Percentiles rank a stretch among this genome's conserved stretches.
Conservation (phyloP, 2,329 filamentous ascomycete genomes). For the Calonectria fujianensis region DNA sequence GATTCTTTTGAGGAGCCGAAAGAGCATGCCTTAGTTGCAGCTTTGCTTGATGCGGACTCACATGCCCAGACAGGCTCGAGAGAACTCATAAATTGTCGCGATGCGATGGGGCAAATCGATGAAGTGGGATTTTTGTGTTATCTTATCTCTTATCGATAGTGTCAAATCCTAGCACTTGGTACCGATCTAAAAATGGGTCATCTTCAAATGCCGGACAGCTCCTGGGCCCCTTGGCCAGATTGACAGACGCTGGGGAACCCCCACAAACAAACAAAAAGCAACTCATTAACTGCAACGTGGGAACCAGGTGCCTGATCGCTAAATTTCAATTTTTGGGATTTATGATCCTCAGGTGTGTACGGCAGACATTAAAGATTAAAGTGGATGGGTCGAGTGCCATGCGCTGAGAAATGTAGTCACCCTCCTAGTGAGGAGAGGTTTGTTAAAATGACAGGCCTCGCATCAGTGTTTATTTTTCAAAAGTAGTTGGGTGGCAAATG, state of each 20-base stretch:
- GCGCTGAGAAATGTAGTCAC: not conserved
- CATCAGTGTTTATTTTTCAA: conserved; percentile 1
- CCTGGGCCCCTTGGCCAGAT: conserved; percentile 5
- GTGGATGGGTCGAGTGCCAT: not conserved
- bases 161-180: not conserved
- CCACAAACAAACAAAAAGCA: conserved; percentile 35
- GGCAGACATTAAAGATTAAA: not conserved
- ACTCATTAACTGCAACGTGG: conserved; percentile 24
- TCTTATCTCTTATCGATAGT: conserved; percentile 54
- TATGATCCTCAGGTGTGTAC: not conserved
- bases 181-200: conserved; percentile 12
- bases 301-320: conserved; percentile 4
- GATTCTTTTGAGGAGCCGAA: conserved; percentile 64
- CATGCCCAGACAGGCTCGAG: conserved; percentile 24
- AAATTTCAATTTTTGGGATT: not conserved
- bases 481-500: not conserved
- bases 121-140: conserved; percentile 41
- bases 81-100: conserved; percentile 44
- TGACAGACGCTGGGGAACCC: conserved; percentile 15
- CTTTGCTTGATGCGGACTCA: conserved; percentile 33
- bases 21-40: conserved; percentile 56
- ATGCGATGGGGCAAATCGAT: conserved; percentile 46
- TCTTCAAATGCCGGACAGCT: conserved; percentile 20
- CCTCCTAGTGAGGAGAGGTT: not conserved
- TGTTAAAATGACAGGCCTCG: conserved; percentile 7